Evolutionary conservation across 805 yeast species (phyloP).

Genomic region (Spathaspora arborariae): DNA sequence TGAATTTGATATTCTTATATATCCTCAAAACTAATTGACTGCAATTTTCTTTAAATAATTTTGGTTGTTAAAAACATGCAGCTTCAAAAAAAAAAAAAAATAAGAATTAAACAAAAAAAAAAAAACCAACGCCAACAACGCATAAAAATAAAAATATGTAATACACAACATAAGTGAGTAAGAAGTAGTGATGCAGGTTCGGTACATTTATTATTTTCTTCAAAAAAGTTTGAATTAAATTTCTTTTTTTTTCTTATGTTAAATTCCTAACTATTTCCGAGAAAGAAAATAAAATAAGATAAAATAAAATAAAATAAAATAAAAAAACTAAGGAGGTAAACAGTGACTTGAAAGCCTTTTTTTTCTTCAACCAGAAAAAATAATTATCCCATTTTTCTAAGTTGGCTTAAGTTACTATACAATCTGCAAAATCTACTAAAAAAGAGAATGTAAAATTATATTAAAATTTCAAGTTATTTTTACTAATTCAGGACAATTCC

Average conservation of each 20-base stretch:
- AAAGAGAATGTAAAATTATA: background rate
- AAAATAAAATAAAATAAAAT: no score
- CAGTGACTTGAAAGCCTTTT: background rate
- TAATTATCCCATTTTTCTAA: background rate
- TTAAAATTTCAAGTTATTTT: background rate
- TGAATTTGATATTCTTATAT: background rate
- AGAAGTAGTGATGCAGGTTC: background rate
- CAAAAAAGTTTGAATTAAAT: background rate
- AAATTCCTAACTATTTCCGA: background rate
- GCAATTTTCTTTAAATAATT: background rate
- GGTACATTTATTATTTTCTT: background rate
- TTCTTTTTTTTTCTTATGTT: background rate
- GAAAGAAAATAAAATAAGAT: no score
- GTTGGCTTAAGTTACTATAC: background rate
- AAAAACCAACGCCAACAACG: background rate
- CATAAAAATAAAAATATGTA: background rate
- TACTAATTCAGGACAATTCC: background rate
- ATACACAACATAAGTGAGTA: background rate
- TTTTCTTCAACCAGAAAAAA: background rate
- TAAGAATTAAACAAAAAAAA: background rate
- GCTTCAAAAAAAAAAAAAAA: background rate
- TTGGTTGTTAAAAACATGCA: slow-evolving; percentile 1
- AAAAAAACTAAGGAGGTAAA: background rate
- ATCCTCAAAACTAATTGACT: background rate
- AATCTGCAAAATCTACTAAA: background rate